Evolutionary conservation across 208 protist species (phyloP).

Genomic region (Baffinella frigidus): DNA sequence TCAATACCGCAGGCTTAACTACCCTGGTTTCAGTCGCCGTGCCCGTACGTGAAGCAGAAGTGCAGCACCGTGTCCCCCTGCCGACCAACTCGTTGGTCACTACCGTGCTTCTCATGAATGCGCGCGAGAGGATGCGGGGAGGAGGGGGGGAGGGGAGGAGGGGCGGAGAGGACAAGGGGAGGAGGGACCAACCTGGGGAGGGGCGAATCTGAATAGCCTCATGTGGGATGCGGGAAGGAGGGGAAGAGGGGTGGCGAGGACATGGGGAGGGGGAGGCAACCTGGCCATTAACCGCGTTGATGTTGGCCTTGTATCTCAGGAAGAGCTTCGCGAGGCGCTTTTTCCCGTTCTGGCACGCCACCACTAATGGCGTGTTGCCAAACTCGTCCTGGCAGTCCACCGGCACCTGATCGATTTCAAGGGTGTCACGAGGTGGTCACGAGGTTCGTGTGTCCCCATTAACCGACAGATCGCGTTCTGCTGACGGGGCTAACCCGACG

Average conservation of each 20-base stretch:
- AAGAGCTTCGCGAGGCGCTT: constrained; percentile 46
- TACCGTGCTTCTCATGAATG: no score
- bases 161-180: background rate
- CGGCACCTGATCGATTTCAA: background rate
- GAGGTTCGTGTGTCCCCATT: no score
- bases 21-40: no score
- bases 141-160: background rate
- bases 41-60: constrained; percentile 11
- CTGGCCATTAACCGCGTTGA: constrained; percentile 37
- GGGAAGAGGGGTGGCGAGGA: background rate
- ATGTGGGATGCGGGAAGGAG: background rate
- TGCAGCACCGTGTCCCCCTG: background rate
- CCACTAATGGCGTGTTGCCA: constrained; percentile 20
- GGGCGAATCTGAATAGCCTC: no score
- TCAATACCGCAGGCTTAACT: no score
- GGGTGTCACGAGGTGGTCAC: no score
- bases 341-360: background rate
- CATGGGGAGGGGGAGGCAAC: background rate
- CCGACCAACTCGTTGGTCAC: background rate
- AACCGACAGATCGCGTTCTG: no score
- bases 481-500: no score
- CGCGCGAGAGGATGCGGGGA: background rate
- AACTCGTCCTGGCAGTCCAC: constrained; percentile 28
- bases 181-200: background rate
- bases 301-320: constrained; percentile 30